These are phyloP conservation scores for Salix dunnii DNA, from an alignment of 345 rosid species.

Conservation along the genomic window DNA sequence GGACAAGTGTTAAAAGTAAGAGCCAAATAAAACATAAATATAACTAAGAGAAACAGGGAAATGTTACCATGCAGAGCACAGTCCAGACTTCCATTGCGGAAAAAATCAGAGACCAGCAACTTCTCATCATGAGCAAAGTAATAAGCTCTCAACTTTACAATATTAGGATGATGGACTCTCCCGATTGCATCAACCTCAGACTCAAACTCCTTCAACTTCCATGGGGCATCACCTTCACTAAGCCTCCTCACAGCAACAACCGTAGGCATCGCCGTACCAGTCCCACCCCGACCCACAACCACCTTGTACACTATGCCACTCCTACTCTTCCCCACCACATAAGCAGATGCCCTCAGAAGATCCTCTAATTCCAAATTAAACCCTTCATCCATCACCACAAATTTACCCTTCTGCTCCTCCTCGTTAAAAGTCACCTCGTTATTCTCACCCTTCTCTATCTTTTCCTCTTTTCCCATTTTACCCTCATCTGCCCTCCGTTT, in stretches of 20 bases:
- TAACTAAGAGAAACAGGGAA: not conserved
- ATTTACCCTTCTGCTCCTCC: conserved; percentile 64
- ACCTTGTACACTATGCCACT: conserved; percentile 90
- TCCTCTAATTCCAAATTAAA: conserved; percentile 80
- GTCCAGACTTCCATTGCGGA: conserved; percentile 73
- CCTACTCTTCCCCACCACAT: conserved; percentile 83
- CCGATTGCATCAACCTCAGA: conserved; percentile 69
- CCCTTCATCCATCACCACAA: conserved; percentile 68
- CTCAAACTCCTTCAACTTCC: conserved; percentile 82
- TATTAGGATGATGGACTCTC: conserved; percentile 74
- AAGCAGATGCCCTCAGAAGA: conserved; percentile 89
- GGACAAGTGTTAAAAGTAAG: not conserved
- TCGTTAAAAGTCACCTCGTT: conserved; percentile 17
- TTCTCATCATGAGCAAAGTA: conserved; percentile 85
- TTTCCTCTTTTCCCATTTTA: conserved; percentile 35
- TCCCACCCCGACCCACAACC: conserved; percentile 51
- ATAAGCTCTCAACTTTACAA: conserved; percentile 73
- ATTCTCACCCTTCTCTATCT: not conserved
- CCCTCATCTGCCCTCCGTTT: conserved; percentile 28
- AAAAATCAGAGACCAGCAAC: conserved; percentile 71
- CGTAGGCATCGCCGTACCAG: conserved; percentile 41
- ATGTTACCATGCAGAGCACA: conserved; percentile 74
- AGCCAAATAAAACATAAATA: not conserved
- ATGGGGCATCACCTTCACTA: conserved; percentile 66
- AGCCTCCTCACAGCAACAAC: conserved; percentile 81